Conservation (phyloP, 208 protist species). For the Crithidia mellificae region DNA sequence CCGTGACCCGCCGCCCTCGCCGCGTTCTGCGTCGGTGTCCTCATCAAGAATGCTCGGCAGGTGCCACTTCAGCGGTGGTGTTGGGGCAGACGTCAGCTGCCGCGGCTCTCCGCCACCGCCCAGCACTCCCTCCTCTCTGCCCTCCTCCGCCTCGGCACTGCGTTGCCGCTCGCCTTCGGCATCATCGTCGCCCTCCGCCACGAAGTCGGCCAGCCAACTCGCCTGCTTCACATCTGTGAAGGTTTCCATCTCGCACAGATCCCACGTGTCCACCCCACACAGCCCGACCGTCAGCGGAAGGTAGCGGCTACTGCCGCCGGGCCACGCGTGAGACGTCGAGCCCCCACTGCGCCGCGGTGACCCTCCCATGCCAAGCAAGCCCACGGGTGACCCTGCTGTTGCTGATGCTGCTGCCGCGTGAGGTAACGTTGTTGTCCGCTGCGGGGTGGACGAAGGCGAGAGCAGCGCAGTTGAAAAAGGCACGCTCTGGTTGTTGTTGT, state of each 20-base stretch:
- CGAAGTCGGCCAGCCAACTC: not conserved
- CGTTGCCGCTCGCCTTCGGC: not conserved
- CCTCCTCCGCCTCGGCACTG: not conserved
- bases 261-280: conserved; percentile 48
- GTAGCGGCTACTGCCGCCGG: not conserved
- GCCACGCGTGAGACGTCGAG: not conserved
- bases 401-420: no score
- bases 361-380: not conserved
- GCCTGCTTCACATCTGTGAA: conserved; percentile 34
- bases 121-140: not conserved
- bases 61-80: not conserved
- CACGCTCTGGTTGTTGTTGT: not conserved
- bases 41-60: conserved; percentile 15
- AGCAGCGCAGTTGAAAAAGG: not conserved
- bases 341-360: not conserved
- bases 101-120: no score
- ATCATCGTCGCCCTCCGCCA: not conserved
- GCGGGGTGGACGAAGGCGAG: not conserved
- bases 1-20: not conserved
- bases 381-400: no score
- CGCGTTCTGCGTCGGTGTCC: not conserved
- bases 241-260: conserved; percentile 26
- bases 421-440: not conserved
- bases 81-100: no score
- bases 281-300: conserved; percentile 36